phyloP scores from a whole-genome alignment of 805 yeast species.

The Kluyveromyces siamensis region DNA sequence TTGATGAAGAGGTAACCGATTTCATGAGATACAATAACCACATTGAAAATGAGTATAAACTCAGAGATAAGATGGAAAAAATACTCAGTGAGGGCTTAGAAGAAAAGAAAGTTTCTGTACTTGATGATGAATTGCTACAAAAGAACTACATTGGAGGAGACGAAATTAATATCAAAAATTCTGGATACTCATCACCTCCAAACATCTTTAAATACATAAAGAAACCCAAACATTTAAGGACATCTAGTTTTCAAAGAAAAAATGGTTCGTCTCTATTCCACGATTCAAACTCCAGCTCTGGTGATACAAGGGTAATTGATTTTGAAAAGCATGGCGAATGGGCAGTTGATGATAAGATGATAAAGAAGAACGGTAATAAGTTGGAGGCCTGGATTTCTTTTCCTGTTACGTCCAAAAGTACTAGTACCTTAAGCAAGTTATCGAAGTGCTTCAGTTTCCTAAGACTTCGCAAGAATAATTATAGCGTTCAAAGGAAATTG shows the following conservation, averaged over 20 bases:
- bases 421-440: not conserved
- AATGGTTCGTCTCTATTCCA: not conserved
- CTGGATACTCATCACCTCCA: not conserved
- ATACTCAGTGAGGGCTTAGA: slow-evolving; percentile 8
- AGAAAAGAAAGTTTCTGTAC: slow-evolving; percentile 13
- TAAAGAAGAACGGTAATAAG: not conserved
- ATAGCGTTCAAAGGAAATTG: slow-evolving; percentile 40
- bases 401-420: not conserved
- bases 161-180: slow-evolving; percentile 2
- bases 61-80: slow-evolving; percentile 21
- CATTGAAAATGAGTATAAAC: slow-evolving; percentile 25
- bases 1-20: slow-evolving; percentile 15
- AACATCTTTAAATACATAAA: not conserved
- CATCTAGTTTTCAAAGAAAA: not conserved
- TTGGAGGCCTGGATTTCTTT: slow-evolving; percentile 1
- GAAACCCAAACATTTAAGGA: not conserved
- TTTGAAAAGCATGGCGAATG: slow-evolving; percentile 6
- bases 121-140: slow-evolving; percentile 10
- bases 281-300: not conserved
- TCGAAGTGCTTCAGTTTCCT: not conserved
- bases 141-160: slow-evolving; percentile 12
- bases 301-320: slow-evolving; percentile 7
- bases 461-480: slow-evolving; percentile 13
- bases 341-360: slow-evolving; percentile 1
- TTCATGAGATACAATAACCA: slow-evolving; percentile 29